Percentiles rank a stretch among this genome's conserved stretches.
These are phyloP conservation scores for Thelonectria blattea DNA, from an alignment of 2,329 filamentous ascomycete species.

Conservation along the genomic window DNA sequence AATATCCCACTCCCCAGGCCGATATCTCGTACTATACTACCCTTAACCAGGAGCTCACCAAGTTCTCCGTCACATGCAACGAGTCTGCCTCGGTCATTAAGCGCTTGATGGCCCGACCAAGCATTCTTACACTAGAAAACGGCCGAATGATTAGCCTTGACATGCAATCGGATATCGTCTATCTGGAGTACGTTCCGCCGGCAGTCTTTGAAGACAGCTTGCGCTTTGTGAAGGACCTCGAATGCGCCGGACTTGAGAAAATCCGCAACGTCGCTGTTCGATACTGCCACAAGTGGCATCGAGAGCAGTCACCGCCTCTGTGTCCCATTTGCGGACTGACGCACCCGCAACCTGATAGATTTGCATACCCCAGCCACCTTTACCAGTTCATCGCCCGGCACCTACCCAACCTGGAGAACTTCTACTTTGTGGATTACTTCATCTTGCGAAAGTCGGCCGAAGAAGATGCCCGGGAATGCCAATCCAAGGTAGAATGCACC, in stretches of 20 bases:
- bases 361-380: constrained; percentile 47
- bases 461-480: neutral
- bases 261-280: constrained; percentile 50
- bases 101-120: constrained; percentile 28
- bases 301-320: constrained; percentile 30
- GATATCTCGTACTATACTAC: constrained; percentile 43
- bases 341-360: constrained; percentile 36
- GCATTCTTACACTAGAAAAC: constrained; percentile 34
- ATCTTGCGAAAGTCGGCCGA: constrained; percentile 41
- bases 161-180: constrained; percentile 40
- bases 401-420: constrained; percentile 49
- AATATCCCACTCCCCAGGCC: constrained; percentile 38
- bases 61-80: constrained; percentile 36
- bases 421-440: constrained; percentile 54
- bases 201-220: constrained; percentile 37
- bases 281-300: constrained; percentile 51
- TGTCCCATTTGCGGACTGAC: constrained; percentile 45
- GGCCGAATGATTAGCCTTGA: constrained; percentile 41
- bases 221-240: constrained; percentile 35
- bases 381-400: constrained; percentile 52
- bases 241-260: constrained; percentile 39
- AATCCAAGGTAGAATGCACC: neutral
- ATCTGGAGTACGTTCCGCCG: constrained; percentile 44
- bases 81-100: constrained; percentile 36
- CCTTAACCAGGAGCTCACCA: constrained; percentile 38